Evolutionary conservation across 1,284 basidiomycete species (phyloP).

Genomic region (Wallemia ichthyophaga): DNA sequence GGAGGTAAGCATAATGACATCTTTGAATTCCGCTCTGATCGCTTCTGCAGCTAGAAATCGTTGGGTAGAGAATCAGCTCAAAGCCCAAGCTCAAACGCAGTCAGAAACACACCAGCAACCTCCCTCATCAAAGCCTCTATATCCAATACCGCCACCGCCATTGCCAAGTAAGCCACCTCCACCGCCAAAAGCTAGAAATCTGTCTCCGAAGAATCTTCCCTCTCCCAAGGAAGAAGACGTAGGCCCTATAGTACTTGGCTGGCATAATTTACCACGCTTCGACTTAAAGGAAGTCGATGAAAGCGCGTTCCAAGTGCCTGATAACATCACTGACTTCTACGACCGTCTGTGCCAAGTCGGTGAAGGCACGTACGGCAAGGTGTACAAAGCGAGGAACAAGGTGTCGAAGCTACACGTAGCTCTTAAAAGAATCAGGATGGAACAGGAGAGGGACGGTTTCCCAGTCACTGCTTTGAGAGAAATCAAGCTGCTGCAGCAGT

Average conservation of each 20-base stretch:
- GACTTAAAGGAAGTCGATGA: background rate
- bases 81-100: no score
- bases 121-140: no score
- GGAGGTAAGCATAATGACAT: no score
- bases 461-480: slow-evolving; percentile 97
- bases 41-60: no score
- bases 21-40: no score
- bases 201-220: background rate
- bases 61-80: no score
- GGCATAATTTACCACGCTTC: background rate
- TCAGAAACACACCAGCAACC: no score
- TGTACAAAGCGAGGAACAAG: slow-evolving; percentile 80
- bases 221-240: background rate
- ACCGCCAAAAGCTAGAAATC: background rate
- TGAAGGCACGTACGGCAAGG: slow-evolving; percentile 96
- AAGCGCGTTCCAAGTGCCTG: background rate
- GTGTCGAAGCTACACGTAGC: slow-evolving; percentile 49
- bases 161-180: no score
- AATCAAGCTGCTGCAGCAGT: slow-evolving; percentile 79
- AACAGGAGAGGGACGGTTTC: slow-evolving; percentile 86
- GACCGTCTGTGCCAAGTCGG: slow-evolving; percentile 77
- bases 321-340: slow-evolving; percentile 27
- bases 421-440: slow-evolving; percentile 92
- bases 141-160: no score
- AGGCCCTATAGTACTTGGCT: background rate